These are phyloP conservation scores for Colletotrichum neosansevieriae DNA, from an alignment of 2,329 filamentous ascomycete genomes.

Conservation along the genomic window DNA sequence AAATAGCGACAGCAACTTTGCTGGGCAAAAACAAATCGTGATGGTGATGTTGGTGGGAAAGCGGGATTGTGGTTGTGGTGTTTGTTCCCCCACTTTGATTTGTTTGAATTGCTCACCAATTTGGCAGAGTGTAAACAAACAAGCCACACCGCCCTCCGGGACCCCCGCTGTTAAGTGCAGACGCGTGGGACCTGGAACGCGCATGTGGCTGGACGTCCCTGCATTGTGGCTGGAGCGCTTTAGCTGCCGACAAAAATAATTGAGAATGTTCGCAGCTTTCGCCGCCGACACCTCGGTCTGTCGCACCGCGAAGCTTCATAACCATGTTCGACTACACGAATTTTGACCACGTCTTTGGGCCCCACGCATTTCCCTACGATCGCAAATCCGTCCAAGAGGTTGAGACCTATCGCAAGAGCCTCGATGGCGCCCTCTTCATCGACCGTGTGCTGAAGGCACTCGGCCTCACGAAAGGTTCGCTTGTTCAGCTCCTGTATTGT, in stretches of 20 bases:
- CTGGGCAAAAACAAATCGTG: constrained; percentile 3
- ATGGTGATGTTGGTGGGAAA: constrained; percentile 26
- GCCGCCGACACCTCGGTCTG: not conserved
- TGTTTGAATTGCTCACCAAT: constrained; percentile 41
- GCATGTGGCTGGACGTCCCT: constrained; percentile 27
- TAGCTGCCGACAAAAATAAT: not conserved
- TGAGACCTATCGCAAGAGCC: constrained; percentile 72
- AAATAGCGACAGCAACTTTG: constrained; percentile 5
- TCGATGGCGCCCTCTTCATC: constrained; percentile 81
- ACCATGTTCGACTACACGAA: constrained; percentile 74
- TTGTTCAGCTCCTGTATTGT: too few relatives aligned
- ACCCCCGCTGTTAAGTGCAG: not conserved
- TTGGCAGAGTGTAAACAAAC: constrained; percentile 41
- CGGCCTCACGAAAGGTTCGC: constrained; percentile 75
- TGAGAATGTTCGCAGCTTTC: not conserved
- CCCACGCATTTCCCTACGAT: constrained; percentile 72
- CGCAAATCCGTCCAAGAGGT: constrained; percentile 72
- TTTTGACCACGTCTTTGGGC: constrained; percentile 76
- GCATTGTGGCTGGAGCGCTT: constrained; percentile 30
- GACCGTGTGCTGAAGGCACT: constrained; percentile 80
- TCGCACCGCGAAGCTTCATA: not conserved
- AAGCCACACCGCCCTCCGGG: constrained; percentile 29
- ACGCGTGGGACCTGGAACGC: constrained; percentile 25
- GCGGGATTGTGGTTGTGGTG: constrained; percentile 26
- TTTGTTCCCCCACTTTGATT: constrained; percentile 40